Conservation (phyloP, 805 yeast species). For the Myxozyma vanderwaltii region DNA sequence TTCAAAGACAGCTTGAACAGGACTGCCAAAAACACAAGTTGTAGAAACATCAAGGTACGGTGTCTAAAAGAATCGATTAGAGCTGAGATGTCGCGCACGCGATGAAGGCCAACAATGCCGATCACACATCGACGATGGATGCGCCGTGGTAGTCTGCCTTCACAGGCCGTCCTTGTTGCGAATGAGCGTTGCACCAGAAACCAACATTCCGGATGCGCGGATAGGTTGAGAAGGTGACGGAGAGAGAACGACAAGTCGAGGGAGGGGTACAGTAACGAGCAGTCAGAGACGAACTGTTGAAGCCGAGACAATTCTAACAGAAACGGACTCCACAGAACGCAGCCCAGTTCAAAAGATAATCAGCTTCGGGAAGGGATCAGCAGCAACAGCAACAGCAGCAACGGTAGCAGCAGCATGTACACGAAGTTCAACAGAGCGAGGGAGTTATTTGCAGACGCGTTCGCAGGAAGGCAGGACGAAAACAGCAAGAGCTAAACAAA, state of each 20-base stretch:
- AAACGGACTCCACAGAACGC: constrained; percentile 69
- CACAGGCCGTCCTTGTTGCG: constrained; percentile 63
- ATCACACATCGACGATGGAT: constrained; percentile 50
- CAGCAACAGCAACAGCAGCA: background rate
- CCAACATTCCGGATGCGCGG: background rate
- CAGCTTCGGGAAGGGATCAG: constrained; percentile 46
- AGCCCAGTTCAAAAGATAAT: constrained; percentile 76
- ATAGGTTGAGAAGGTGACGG: background rate
- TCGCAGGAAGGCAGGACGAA: too few relatives aligned
- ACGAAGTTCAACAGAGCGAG: too few relatives aligned
- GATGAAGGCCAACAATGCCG: background rate
- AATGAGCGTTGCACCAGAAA: constrained; percentile 68
- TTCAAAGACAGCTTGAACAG: too few relatives aligned
- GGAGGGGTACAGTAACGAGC: too few relatives aligned
- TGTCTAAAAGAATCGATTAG: constrained; percentile 27
- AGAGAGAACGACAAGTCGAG: background rate
- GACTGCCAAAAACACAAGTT: too few relatives aligned
- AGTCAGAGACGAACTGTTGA: too few relatives aligned
- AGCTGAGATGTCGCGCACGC: background rate
- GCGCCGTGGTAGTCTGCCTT: constrained; percentile 42
- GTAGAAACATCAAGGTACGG: constrained; percentile 45
- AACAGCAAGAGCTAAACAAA: too few relatives aligned
- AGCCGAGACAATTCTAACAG: too few relatives aligned
- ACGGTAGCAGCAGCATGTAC: too few relatives aligned
- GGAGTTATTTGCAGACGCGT: too few relatives aligned